Conservation (phyloP, 2,329 filamentous ascomycete genomes). For the Rugonectria rugulosa region DNA sequence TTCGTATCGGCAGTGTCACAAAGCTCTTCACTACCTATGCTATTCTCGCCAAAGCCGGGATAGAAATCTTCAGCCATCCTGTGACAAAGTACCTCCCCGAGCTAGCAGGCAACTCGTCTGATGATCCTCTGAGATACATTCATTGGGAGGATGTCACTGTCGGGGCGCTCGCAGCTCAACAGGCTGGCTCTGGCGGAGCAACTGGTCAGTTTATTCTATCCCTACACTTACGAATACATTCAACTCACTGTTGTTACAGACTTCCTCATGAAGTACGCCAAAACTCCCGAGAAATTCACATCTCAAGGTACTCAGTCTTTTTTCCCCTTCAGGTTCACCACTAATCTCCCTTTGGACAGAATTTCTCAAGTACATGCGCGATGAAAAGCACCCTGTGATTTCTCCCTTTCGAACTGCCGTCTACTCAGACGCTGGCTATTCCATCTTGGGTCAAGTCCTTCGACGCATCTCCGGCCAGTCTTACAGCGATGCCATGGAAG, state of each 20-base stretch:
- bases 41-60: conserved; percentile 23
- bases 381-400: conserved; percentile 17
- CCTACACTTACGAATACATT: background rate
- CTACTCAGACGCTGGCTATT: conserved; percentile 34
- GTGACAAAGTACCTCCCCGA: conserved; percentile 29
- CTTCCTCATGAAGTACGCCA: no score
- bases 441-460: conserved; percentile 20
- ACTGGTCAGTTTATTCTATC: background rate
- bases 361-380: conserved; percentile 18
- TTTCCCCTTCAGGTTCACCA: no score
- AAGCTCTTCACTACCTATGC: conserved; percentile 30
- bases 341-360: background rate
- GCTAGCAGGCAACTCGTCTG: conserved; percentile 18
- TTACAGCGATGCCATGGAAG: conserved; percentile 22
- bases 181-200: conserved; percentile 29
- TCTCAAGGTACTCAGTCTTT: no score
- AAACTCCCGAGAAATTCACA: no score
- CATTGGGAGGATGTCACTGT: conserved; percentile 31
- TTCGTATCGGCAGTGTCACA: conserved; percentile 25
- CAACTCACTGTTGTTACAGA: no score
- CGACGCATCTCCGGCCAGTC: conserved; percentile 21
- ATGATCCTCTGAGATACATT: conserved; percentile 8
- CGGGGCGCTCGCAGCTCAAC: conserved; percentile 27
- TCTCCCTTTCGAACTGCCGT: conserved; percentile 23
- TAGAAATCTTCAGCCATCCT: conserved; percentile 26